Percentiles rank a stretch among this genome's conserved stretches.
Conservation (phyloP, 768 basidiomycete genomes). For the Dendrothele bispora region DNA sequence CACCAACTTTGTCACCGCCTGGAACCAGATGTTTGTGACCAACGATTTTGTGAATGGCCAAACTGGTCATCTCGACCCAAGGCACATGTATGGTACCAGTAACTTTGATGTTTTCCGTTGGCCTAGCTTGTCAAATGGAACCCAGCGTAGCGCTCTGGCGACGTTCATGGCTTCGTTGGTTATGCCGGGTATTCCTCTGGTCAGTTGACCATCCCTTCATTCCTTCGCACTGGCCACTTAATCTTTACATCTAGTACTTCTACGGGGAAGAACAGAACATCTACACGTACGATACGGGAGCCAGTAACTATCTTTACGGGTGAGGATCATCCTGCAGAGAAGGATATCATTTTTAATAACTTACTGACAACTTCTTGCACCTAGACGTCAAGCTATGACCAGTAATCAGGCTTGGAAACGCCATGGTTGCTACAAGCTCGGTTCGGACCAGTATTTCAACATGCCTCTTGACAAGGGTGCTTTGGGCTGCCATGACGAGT, state of each 20-base stretch:
- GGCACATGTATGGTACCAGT: slow-evolving; percentile 87
- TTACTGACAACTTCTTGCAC: too few species aligned
- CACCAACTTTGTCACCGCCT: slow-evolving; percentile 81
- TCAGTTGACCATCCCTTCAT: slow-evolving; percentile 29
- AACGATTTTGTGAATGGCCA: slow-evolving; percentile 83
- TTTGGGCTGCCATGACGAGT: slow-evolving; percentile 84
- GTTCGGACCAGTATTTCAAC: slow-evolving; percentile 92
- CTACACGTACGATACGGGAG: slow-evolving; percentile 85
- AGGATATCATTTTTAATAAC: not conserved
- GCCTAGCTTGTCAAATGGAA: slow-evolving; percentile 87
- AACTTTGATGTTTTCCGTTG: slow-evolving; percentile 96
- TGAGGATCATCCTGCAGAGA: slow-evolving; percentile 27
- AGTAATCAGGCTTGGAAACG: slow-evolving; percentile 85
- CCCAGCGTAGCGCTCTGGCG: slow-evolving; percentile 69
- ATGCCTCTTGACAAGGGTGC: slow-evolving; percentile 80
- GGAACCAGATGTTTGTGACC: slow-evolving; percentile 89
- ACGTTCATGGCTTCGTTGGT: slow-evolving; percentile 78
- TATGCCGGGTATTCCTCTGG: slow-evolving; percentile 87
- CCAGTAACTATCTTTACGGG: slow-evolving; percentile 91
- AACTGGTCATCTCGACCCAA: slow-evolving; percentile 69
- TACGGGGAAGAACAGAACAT: slow-evolving; percentile 95
- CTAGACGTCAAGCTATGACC: slow-evolving; percentile 90
- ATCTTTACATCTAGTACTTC: slow-evolving; percentile 48
- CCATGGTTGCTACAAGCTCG: slow-evolving; percentile 89
- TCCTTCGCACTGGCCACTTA: slow-evolving; percentile 6